phyloP scores from a whole-genome alignment of 2,329 filamentous ascomycete species.

The Meredithiella fracta region DNA sequence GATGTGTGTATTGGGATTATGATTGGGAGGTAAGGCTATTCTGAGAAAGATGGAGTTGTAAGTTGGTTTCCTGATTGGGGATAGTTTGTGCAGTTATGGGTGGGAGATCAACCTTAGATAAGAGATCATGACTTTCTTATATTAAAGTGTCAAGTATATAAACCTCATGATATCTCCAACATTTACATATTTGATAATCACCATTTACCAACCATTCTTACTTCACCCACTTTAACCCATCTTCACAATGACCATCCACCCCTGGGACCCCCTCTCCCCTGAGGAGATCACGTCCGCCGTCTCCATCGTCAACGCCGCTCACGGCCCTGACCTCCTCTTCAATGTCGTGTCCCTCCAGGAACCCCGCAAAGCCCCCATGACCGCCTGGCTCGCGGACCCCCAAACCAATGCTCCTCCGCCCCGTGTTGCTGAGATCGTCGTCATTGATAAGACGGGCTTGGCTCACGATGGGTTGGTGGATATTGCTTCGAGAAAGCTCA shows the following conservation, averaged over 20 bases:
- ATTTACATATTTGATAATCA: no score
- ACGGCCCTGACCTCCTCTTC: constrained; percentile 59
- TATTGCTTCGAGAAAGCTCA: constrained; percentile 46
- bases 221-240: background rate
- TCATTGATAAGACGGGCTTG: constrained; percentile 60
- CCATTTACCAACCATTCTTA: background rate
- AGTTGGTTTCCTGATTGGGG: no score
- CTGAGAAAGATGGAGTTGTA: no score
- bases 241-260: constrained; percentile 26
- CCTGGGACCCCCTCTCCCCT: constrained; percentile 59
- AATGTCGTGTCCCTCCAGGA: constrained; percentile 76
- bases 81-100: no score
- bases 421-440: constrained; percentile 67
- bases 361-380: constrained; percentile 72
- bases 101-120: no score
- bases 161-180: no score
- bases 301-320: constrained; percentile 48
- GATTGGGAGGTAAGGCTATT: no score
- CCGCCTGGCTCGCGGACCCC: constrained; percentile 56
- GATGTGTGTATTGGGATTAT: no score
- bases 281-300: constrained; percentile 60
- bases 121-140: no score
- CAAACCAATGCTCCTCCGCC: constrained; percentile 43
- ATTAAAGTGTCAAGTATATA: no score
- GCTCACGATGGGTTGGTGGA: constrained; percentile 74